phyloP scores from a whole-genome alignment of 129 eudicot genomes.

The Dittrichia graveolens region DNA sequence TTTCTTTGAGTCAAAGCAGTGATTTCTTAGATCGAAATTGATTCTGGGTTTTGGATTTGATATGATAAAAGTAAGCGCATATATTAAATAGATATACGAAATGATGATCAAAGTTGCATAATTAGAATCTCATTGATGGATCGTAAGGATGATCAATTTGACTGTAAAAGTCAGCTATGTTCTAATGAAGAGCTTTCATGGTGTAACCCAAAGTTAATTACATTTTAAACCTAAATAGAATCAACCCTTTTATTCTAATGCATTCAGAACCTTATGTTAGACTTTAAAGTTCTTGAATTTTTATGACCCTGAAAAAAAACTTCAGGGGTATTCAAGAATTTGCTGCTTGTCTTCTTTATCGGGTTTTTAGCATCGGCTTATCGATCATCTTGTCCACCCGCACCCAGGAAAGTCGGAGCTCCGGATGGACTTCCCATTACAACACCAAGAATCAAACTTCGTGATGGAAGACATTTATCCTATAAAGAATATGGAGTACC shows the following conservation, averaged over 20 bases:
- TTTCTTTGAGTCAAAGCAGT: too few species aligned
- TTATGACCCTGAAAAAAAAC: neutral
- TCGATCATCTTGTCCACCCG: conserved; percentile 69
- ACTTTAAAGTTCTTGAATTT: neutral
- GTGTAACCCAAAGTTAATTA: too few species aligned
- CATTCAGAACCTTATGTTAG: too few species aligned
- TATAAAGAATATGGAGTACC: conserved; percentile 76
- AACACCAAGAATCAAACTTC: conserved; percentile 70
- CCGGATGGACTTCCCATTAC: conserved; percentile 76
- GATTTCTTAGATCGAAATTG: neutral
- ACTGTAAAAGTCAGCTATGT: neutral
- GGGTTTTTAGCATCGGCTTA: conserved; percentile 75
- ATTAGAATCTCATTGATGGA: too few species aligned
- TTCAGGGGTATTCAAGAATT: conserved; percentile 66
- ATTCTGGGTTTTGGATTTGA: neutral
- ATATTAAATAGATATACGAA: neutral
- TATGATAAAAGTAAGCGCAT: too few species aligned
- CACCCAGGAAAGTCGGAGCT: conserved; percentile 68
- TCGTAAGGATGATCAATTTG: neutral
- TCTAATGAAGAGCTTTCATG: neutral
- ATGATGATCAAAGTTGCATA: neutral
- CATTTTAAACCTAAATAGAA: neutral
- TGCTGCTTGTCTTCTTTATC: conserved; percentile 51
- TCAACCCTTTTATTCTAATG: neutral
- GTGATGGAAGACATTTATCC: conserved; percentile 84